These are phyloP conservation scores for Stentor coeruleus DNA, from an alignment of 73 alveolate genomes.

Conservation along the genomic window DNA sequence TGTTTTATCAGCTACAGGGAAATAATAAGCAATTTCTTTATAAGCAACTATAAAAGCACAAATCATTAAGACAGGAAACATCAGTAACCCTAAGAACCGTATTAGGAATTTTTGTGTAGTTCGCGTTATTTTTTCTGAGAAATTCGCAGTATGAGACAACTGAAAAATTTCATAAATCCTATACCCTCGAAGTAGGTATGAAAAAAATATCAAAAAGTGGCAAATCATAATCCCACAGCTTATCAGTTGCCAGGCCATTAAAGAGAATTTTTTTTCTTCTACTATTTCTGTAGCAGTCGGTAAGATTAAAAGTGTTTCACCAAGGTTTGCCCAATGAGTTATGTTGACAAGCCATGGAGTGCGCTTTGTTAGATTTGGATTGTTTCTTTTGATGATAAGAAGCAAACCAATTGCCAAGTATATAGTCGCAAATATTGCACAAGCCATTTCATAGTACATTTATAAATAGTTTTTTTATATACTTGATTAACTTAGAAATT, in stretches of 20 bases:
- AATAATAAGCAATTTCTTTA: neutral
- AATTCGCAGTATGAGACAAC: neutral
- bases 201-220: neutral
- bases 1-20: neutral
- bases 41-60: neutral
- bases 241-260: neutral
- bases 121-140: neutral
- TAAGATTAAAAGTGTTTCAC: neutral
- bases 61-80: neutral
- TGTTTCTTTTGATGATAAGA: neutral
- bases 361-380: neutral
- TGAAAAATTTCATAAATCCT: neutral
- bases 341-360: neutral
- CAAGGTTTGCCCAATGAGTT: neutral
- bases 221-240: neutral
- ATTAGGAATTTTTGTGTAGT: slow-evolving; percentile 5
- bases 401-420: neutral
- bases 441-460: neutral
- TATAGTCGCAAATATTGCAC: neutral
- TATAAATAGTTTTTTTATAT: too few species aligned
- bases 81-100: neutral
- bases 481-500: too few species aligned
- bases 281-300: neutral
- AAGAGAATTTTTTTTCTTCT: neutral
- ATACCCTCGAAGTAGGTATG: slow-evolving; percentile 1